Evolutionary conservation across 2,329 filamentous ascomycete genomes (phyloP).

Genomic region (Alternaria sp.): DNA sequence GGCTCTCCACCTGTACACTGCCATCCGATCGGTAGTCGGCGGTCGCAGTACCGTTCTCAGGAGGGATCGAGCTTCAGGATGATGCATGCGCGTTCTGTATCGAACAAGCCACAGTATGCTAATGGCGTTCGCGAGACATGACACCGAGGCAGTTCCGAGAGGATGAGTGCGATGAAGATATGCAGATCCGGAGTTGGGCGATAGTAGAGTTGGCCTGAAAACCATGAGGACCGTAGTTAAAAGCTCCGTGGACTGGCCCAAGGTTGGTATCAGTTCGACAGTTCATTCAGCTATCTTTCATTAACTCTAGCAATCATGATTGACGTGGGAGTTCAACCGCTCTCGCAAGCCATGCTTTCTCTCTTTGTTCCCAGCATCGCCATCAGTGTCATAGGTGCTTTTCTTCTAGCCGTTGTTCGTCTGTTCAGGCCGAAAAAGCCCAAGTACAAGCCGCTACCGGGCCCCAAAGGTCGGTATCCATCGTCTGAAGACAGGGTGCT

Average conservation of each 20-base stretch:
- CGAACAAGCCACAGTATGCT: neutral
- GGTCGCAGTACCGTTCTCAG: neutral
- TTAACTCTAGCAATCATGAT: neutral
- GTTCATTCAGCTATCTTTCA: neutral
- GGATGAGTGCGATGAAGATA: neutral
- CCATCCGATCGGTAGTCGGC: neutral
- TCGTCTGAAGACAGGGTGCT: neutral
- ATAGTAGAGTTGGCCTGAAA: neutral
- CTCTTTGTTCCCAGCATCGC: neutral
- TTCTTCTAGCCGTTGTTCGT: constrained; percentile 1
- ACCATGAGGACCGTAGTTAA: neutral
- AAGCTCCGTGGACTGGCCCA: neutral
- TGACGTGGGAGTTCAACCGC: neutral
- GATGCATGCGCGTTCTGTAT: neutral
- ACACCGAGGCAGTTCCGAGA: neutral
- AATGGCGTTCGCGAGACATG: neutral
- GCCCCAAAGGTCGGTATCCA: neutral
- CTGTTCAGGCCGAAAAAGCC: neutral
- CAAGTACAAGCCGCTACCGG: neutral
- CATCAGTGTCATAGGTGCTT: neutral
- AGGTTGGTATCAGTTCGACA: neutral
- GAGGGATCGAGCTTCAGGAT: neutral
- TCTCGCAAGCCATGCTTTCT: constrained; percentile 1
- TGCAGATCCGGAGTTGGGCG: neutral
- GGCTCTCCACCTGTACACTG: neutral